Base-by-base conservation (phyloP, 2,329 filamentous ascomycete genomes). In the Domatiomyces globalis region DNA sequence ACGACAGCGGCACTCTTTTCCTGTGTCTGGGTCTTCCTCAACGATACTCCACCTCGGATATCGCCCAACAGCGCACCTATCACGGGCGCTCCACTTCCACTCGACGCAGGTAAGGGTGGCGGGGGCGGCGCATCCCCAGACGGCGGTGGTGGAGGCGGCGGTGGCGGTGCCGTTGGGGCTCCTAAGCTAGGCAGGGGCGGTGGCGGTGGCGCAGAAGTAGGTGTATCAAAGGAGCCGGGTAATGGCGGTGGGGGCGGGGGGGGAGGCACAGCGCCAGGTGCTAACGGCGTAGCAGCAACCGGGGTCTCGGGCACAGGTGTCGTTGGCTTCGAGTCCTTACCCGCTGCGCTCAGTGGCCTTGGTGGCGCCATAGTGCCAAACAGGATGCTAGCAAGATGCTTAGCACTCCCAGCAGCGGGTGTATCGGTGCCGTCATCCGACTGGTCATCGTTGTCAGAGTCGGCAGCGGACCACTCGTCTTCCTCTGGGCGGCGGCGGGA, bases 321-420 rank as follows among this genome's bases (percentile, higher is more conserved):
- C 51, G 65, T 66, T 51, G 68, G 65, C 47, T 71, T 73, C 22
- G 69, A 69, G 6, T 65, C 62, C 42, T 73, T 67, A 51, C 69
- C 73, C 66, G 86, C 81, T 5, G 87, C 84, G 18, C 87, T 94
- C 45, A 95, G 70, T 27, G 90, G 89, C 49, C 90, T 81, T 12
- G 92, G 90, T 42, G 92, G 90, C 8, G 80, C 90, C 89, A 98
- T 96, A 49, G 89, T 95, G 53, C 92, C 90, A 65, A 98, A 98
- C 18, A 98, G 76, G 54, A 95, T 92, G 5, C 87, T 94, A 15
- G 92, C 92, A 39, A 98, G 79, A 61, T 95, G 87, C 54, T 94
- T 92, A 47, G 92, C 92, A 60, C 81, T 87, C 53, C 84, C 82
- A 50, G 87, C 87, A 48, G 85, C 85, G 17, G 86, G 83, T 8